Base-by-base conservation (phyloP, 345 rosid species). In the Eucalyptus globulus region DNA sequence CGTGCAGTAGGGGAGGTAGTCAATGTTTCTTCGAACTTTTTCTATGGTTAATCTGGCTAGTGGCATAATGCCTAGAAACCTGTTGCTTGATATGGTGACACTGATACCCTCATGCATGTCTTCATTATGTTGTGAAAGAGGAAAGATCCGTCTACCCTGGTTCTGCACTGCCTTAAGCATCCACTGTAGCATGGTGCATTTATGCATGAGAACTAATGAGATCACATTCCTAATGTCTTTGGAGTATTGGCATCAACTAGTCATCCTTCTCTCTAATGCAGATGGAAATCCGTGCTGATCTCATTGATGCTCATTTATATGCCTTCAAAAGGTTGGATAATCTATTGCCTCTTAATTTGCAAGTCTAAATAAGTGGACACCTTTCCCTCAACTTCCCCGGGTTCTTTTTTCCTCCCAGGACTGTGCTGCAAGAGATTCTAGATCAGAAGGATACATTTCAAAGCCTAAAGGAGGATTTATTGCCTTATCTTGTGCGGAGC, bases 211-310 rank as follows among this genome's bases (percentile, higher is more conserved):
- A 76, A 76, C 47, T 40, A 40, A 21, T 1, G 3, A 40, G 85
- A 19, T 34, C 19, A 14, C 27, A 43, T 40, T 76, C 15, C 45
- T 76, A 37, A 40, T 37, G 83, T 76, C 47, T 76, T 37, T 26
- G 15, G 27, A 43, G 27, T 40, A 76, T 76, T 22, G 24, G 27
- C 85, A 76, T 76, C 47, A 76, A 40, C 47, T 40, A 17, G 9
- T 76, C 47, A 76, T 76, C 83, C 85, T 76, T 40, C 47, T 90
- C 56, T 76, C 43, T 65, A 47, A 65, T 93, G 67, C 92, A 98
- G 99, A 96, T 98, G 98, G 99, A 98, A 91, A 92, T 97, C 86
- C 95, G 93, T 91, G 94, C 97, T 88, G 99, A 98, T 97, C 96
- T 98, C 90, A 93, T 98, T 96, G 99, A 98, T 94, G 95, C 96